phyloP scores from a whole-genome alignment of 2,329 filamentous ascomycete genomes.

The Calonectria crousiana region DNA sequence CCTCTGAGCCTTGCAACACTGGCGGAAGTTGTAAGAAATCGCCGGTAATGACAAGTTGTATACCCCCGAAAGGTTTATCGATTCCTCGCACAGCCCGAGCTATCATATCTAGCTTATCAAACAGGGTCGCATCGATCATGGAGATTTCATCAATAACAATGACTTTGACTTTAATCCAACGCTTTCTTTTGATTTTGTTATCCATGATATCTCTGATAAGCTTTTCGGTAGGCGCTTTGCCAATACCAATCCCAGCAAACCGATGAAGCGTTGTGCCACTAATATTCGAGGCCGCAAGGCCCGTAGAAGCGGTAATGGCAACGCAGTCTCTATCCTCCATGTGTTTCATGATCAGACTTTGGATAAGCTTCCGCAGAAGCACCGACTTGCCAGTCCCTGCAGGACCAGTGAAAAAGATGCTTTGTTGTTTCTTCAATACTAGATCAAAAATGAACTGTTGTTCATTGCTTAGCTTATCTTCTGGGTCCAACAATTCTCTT shows the following conservation, averaged over 20 bases:
- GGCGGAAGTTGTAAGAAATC: slow-evolving; percentile 98
- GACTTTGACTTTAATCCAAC: slow-evolving; percentile 90
- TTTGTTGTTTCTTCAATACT: too few species aligned
- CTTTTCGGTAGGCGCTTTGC: slow-evolving; percentile 85
- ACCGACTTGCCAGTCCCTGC: too few species aligned
- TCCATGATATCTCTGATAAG: slow-evolving; percentile 88
- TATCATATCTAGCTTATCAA: slow-evolving; percentile 94
- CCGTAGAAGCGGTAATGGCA: slow-evolving; percentile 95
- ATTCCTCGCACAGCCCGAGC: slow-evolving; percentile 90
- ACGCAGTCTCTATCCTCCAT: too few species aligned
- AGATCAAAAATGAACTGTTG: too few species aligned
- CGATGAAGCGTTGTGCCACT: slow-evolving; percentile 97
- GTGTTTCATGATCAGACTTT: too few species aligned
- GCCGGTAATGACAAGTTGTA: slow-evolving; percentile 94
- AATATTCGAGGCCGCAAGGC: slow-evolving; percentile 95
- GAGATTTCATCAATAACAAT: slow-evolving; percentile 96
- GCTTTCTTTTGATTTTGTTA: slow-evolving; percentile 84
- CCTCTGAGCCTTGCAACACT: slow-evolving; percentile 80
- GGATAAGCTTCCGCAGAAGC: too few species aligned
- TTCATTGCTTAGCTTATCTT: too few species aligned
- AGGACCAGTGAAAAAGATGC: too few species aligned
- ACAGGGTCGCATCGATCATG: slow-evolving; percentile 97
- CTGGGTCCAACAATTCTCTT: too few species aligned
- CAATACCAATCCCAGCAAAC: slow-evolving; percentile 94
- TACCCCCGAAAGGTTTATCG: slow-evolving; percentile 92